Percentiles rank a stretch among this genome's conserved stretches.
phyloP scores from a whole-genome alignment of 2,329 filamentous ascomycete species.

The Xylaria sp. region DNA sequence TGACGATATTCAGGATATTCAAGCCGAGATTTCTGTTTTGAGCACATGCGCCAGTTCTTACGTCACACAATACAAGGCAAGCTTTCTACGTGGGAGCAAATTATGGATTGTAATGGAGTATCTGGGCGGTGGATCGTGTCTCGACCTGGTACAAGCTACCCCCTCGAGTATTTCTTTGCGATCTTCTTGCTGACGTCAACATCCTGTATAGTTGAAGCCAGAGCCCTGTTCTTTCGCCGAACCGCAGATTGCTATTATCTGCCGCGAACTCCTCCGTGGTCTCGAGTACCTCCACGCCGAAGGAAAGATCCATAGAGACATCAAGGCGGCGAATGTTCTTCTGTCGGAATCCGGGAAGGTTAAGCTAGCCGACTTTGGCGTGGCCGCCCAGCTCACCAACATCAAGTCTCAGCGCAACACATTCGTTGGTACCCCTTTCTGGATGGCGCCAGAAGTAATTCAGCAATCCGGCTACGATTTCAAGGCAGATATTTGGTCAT shows the following conservation, averaged over 20 bases:
- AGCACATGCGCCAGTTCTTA: conserved; percentile 94
- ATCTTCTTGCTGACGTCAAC: conserved; percentile 47
- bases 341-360: conserved; percentile 91
- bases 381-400: conserved; percentile 94
- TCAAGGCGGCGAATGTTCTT: conserved; percentile 96
- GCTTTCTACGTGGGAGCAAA: conserved; percentile 95
- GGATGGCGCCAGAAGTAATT: conserved; percentile 97
- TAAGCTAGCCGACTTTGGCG: conserved; percentile 96
- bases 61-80: conserved; percentile 96
- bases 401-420: conserved; percentile 98
- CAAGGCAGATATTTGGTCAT: conserved; percentile 93
- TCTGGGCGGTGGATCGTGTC: conserved; percentile 91
- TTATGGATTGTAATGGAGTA: conserved; percentile 99
- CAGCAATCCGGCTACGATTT: conserved; percentile 85
- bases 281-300: conserved; percentile 94
- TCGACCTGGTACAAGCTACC: conserved; percentile 77
- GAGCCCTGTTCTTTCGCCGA: conserved; percentile 80
- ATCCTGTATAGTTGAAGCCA: conserved; percentile 78
- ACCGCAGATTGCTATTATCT: conserved; percentile 91
- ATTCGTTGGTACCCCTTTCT: conserved; percentile 96
- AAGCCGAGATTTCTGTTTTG: conserved; percentile 94
- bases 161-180: conserved; percentile 18
- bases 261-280: conserved; percentile 87
- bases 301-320: conserved; percentile 95
- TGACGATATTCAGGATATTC: conserved; percentile 97